These are phyloP conservation scores for Nitzschia sp. DNA, from an alignment of 108 stramenopile genomes.

Conservation along the genomic window DNA sequence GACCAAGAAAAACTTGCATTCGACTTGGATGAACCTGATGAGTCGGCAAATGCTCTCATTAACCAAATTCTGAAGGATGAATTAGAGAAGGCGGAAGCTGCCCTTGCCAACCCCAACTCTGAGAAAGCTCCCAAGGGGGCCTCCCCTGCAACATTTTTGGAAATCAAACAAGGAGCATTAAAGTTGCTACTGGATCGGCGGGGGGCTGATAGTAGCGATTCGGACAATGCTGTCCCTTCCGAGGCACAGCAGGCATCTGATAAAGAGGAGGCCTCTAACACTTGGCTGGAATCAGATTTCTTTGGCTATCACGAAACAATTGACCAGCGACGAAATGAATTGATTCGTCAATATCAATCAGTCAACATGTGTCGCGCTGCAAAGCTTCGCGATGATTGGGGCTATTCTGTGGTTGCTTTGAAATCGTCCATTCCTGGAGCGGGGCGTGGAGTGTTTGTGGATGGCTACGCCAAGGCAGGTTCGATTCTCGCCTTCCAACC, in stretches of 20 bases:
- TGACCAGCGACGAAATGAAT: slow-evolving; percentile 34
- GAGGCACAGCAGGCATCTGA: neutral
- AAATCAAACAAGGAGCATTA: slow-evolving; percentile 56
- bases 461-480: slow-evolving; percentile 76
- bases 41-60: slow-evolving; percentile 19
- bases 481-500: slow-evolving; percentile 79
- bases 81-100: slow-evolving; percentile 22
- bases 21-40: slow-evolving; percentile 16
- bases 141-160: slow-evolving; percentile 42
- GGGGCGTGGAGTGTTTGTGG: slow-evolving; percentile 79
- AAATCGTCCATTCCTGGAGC: slow-evolving; percentile 71
- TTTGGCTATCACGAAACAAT: slow-evolving; percentile 32
- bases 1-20: slow-evolving; percentile 42
- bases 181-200: slow-evolving; percentile 35
- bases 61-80: slow-evolving; percentile 25
- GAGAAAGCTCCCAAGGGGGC: slow-evolving; percentile 26
- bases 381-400: slow-evolving; percentile 40
- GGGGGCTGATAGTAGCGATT: slow-evolving; percentile 15
- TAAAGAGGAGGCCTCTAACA: neutral
- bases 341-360: slow-evolving; percentile 72
- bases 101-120: slow-evolving; percentile 10
- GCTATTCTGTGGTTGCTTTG: slow-evolving; percentile 53
- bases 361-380: slow-evolving; percentile 67
- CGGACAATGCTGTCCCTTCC: neutral
- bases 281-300: slow-evolving; percentile 35